Evolutionary conservation across 2,329 filamentous ascomycete species (phyloP), one percentile per base, ranked within the genome.

Genomic region (Trichoderma breve): DNA sequence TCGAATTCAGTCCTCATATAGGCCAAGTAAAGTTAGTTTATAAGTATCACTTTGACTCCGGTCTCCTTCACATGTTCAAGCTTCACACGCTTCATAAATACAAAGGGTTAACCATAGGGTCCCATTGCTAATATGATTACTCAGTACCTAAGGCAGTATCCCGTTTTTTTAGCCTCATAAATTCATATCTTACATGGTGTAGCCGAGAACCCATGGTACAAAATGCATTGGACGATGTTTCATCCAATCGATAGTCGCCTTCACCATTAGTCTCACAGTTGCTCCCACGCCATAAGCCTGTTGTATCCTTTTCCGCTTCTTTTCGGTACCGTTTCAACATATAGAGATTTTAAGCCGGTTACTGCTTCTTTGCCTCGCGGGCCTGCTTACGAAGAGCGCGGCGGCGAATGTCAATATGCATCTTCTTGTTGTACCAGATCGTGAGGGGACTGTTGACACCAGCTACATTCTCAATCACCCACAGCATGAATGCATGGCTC

Each of bases 401-500:
- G 81, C 87, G 91, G 76, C 95, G 90, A 74, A 98, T 97, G 72
- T 91, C 90, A 78, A 92, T 84, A 80, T 98, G 95, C 91, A 97
- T 95, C 75, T 84, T 85, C 75, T 85, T 82, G 80, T 89, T 90
- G 77, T 84, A 81, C 76, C 79, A 81, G 53, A 89, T 83, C 12
- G 82, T 84, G 26, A 87, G 61, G 15, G 80, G 79, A 77, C 83
- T 84, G 65, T 84, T 86, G 26, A 84, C 82, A 6, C 88, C 88
- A 36, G 87, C 78, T 0, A 87, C 85, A 74, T 83, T 89, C 80
- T 90, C 88, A 43, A 98, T 85, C 71, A 89, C 89, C 92, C 93
- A 98, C 75, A 95, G 91, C 90, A 98, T 92, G 69, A 97, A 80
- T 0, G 91, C 93, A 82, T 99, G 96, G 75, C 89, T 92, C 95